Conservation (phyloP, 495 filamentous ascomycete genomes). For the Penicillium bovifimosum region DNA sequence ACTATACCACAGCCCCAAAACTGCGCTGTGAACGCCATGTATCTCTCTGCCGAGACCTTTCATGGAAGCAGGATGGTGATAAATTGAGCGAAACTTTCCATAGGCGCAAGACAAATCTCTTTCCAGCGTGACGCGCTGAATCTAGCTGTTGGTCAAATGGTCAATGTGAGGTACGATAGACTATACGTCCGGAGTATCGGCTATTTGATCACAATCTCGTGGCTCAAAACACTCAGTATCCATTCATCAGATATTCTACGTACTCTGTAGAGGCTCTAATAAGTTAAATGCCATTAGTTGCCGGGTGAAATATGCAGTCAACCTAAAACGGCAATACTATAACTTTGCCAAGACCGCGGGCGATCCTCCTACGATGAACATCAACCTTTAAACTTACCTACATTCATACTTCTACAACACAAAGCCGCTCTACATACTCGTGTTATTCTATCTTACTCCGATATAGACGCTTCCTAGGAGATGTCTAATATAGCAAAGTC, state of each 20-base stretch:
- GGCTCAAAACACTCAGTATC: too few relatives aligned
- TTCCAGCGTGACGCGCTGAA: not conserved
- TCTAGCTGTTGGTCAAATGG: not conserved
- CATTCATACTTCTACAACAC: not conserved
- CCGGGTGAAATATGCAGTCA: conserved; percentile 25
- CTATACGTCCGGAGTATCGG: too few relatives aligned
- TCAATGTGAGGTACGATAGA: not conserved
- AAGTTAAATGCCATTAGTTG: conserved; percentile 34
- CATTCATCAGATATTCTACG: not conserved
- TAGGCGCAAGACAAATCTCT: not conserved
- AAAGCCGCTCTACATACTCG: not conserved
- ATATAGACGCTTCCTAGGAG: not conserved
- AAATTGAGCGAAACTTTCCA: not conserved
- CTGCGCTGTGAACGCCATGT: not conserved
- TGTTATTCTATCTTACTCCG: not conserved
- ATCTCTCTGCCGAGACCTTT: not conserved
- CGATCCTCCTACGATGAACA: conserved; percentile 8
- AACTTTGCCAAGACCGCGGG: conserved; percentile 38
- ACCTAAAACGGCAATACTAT: conserved; percentile 31
- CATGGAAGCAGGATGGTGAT: not conserved
- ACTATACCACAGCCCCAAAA: not conserved
- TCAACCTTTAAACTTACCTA: not conserved
- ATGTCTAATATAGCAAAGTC: not conserved
- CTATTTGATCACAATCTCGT: not conserved
- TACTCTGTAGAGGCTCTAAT: not conserved